Base-by-base conservation (phyloP, 352 stramenopile species). In the Globisporangium acanthophoron region DNA sequence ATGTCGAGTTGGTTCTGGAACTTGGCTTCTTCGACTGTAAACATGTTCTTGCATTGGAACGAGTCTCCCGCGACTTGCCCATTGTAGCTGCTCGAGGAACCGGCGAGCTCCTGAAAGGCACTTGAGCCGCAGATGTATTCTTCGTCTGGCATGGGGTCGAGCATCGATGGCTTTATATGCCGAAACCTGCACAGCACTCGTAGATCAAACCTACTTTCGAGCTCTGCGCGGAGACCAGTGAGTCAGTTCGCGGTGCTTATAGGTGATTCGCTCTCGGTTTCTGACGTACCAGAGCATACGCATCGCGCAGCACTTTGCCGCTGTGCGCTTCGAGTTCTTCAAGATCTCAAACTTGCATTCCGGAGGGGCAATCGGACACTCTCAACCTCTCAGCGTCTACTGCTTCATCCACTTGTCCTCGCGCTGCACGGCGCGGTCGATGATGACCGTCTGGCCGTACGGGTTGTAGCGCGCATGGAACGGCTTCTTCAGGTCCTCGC, bases 401-500 rank as follows among this genome's bases (percentile, higher is more conserved):
- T 24, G n/a, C 67, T 80, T 80, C 51, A 70, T n/a, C 61, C 62
- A 71, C 56, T 84, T 82, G 24, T 83, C 70, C 46, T 90, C 70
- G 35, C 79, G 77, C 63, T 83, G 69, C 43, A 92, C 70, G 0
- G 83, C 83, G 51, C 83, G 83, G 51, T 92, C 83, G 11, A 92
- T 70, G 51, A 76, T 67, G 79, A 96, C 69, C 65, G 93, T 85
- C 77, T 90, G 81, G 71, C 90, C 78, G 89, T 97, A 89, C 71
- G 89, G 76, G 71, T 98, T 94, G 83, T 98, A 97, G 57, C 90
- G 76, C 48, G 92, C 92, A 73, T 98, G 94, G 76, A 98, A 99
- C 11, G 94, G 94, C 64, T 97, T 94, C 56, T 94, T 94, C 45
- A 99, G 67, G 51, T 95, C 80, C 70, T 98, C 94, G 59, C 90